Base-by-base conservation (phyloP, 2,329 filamentous ascomycete genomes). In the Trichophyton schoenleinii region DNA sequence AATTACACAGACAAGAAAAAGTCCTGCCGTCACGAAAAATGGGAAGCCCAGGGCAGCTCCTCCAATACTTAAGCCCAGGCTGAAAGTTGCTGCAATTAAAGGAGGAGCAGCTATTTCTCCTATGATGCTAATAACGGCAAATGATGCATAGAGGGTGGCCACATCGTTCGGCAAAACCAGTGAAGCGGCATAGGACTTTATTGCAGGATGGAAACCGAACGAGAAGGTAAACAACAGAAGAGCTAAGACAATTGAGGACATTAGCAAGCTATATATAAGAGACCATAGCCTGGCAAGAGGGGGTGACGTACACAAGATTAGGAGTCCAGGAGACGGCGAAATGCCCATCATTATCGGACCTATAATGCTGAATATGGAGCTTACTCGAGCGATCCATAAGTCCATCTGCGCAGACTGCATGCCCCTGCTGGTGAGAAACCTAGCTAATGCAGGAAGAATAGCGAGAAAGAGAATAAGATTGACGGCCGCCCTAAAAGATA, bases 371-470 rank as follows among this genome's bases (percentile, higher is more conserved):
- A 59, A 59, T 48, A 59, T 48, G 22, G 58, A 36, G 18, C 58
- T 59, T 15, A 18, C 58, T 59, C 58, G 58, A 59, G 58, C 58
- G n/a, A 59, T 59, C 58, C 58, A 59, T 6, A 59, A 48, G 58
- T 59, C 58, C 20, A 31, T 48, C 9, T 59, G 58, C 9, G 58
- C 41, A 20, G 58, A 22, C 7, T 31, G 3, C 58, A 59, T 59
- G 11, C 58, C 18, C 25, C n/a, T 18, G 6, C 48, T 22, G 46
- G 41, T 49, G 41, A 59, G 41, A 28, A 59, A 46, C 42, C 11
- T 59, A 18, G 41, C n/a, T 18, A 49, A 4, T n/a, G 11, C n/a
- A 20, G 58, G 58, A 28, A 59, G 58, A 3, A 59, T 34, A 9
- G 36, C 2, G 13, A 48, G 41, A 20, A 59, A 20, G 15, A 59